phyloP scores from a whole-genome alignment of 225 moss, liverwort and hornwort species.

The Bryoerythrophyllum caledonicum region DNA sequence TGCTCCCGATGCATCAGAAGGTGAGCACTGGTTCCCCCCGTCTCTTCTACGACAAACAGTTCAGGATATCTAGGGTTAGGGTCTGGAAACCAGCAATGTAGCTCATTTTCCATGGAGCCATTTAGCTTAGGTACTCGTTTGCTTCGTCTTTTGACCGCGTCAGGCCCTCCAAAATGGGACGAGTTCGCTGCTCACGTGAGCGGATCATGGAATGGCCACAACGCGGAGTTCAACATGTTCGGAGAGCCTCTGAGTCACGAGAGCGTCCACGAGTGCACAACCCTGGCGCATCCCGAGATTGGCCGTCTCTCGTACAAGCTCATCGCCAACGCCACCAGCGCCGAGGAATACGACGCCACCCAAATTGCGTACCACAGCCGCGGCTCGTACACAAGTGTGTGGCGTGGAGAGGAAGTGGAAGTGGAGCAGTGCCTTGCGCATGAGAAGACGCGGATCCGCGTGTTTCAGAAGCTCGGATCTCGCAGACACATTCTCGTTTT shows the following conservation, averaged over 20 bases:
- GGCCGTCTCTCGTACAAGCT: conserved; percentile 60
- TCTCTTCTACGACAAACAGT: too few relatives aligned
- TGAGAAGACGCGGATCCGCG: conserved; percentile 56
- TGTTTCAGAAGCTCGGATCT: conserved; percentile 54
- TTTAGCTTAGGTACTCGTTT: too few relatives aligned
- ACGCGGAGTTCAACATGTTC: conserved; percentile 67
- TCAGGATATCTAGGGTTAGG: too few relatives aligned
- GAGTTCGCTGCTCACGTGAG: conserved; percentile 58
- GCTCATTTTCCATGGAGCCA: too few relatives aligned
- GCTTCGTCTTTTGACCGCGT: too few relatives aligned
- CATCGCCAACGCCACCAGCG: conserved; percentile 59
- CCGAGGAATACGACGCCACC: too few relatives aligned
- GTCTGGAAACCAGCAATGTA: too few relatives aligned
- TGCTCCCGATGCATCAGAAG: neutral
- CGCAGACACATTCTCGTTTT: conserved; percentile 55
- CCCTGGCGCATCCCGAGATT: conserved; percentile 48
- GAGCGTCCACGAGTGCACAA: conserved; percentile 68
- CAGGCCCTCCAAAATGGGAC: conserved; percentile 46
- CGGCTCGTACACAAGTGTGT: conserved; percentile 79
- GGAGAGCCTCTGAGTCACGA: conserved; percentile 87
- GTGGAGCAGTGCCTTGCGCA: conserved; percentile 89
- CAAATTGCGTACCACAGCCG: conserved; percentile 54
- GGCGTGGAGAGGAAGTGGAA: conserved; percentile 85
- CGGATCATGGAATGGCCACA: conserved; percentile 93
- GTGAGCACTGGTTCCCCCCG: too few relatives aligned